Evolutionary conservation across 257 asterid genomes (phyloP), one percentile per base, ranked within the genome.

Genomic region (Rauvolfia tetraphylla): DNA sequence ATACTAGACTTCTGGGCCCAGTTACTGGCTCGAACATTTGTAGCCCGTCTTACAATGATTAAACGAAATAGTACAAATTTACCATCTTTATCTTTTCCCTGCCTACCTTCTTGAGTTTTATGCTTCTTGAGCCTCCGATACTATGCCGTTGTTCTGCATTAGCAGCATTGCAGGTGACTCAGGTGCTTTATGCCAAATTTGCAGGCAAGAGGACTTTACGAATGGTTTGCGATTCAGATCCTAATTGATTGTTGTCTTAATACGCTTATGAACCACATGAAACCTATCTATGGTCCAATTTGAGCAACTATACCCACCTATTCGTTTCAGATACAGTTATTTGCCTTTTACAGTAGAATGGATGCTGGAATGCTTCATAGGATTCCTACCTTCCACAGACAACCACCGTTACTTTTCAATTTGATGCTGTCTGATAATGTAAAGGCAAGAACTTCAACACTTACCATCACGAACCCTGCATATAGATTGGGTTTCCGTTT

Each of bases 291-390:
- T 48, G 3, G 25, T 48, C 61, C 49, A 3, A 71, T 14, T 41
- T 71, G 25, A 25, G 58, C 58, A 1, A 22, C 75, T 31, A 29
- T 71, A 4, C 42, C 15, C 3, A 48, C 41, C 25, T 46, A 38
- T 68, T 38, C 41, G 6, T 13, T 29, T 22, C 17, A 25, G 27
- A 33, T 22, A 1, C 14, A 27, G 56, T 25, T 2, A 27, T 27
- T 17, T 46, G 13, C 62, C 5, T 3, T 48, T 33, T 31, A 34
- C 29, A 54, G 0, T 36, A 22, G 46, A 72, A 89, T 90, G 96
- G 96, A 89, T 75, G 85, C 89, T 59, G 66, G 78, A 2, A 46
- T 82, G 42, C 78, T 87, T 6, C 83, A 68, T 76, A 66, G 89
- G 15, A 25, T 84, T 75, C 68, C 86, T 42, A 65, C 70, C 74